Evolutionary conservation across 768 basidiomycete species (phyloP).

Genomic region (Termitomyces sp.): DNA sequence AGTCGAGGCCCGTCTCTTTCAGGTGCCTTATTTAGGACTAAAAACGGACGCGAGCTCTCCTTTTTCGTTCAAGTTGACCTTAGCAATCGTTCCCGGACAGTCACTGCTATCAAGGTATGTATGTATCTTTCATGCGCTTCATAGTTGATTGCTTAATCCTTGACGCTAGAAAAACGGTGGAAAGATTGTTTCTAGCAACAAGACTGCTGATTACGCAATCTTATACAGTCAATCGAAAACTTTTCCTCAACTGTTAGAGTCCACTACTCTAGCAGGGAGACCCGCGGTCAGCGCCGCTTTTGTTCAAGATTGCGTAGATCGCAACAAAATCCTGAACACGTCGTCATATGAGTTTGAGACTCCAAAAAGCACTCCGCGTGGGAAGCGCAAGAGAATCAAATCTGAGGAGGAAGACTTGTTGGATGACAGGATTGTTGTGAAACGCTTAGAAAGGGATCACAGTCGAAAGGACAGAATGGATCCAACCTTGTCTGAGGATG

Average conservation of each 20-base stretch:
- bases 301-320: slow-evolving; percentile 44
- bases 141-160: neutral
- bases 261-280: slow-evolving; percentile 29
- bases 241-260: slow-evolving; percentile 38
- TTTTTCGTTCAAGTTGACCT: slow-evolving; percentile 73
- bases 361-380: slow-evolving; percentile 7
- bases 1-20: slow-evolving; percentile 7
- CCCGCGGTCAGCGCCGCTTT: slow-evolving; percentile 49
- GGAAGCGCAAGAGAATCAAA: slow-evolving; percentile 17
- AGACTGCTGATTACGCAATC: slow-evolving; percentile 56
- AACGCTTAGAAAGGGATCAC: neutral
- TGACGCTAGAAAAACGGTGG: slow-evolving; percentile 59
- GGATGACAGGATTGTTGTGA: slow-evolving; percentile 4
- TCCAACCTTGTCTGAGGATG: too few relatives aligned
- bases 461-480: neutral
- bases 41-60: slow-evolving; percentile 34
- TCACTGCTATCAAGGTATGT: slow-evolving; percentile 63
- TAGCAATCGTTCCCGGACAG: slow-evolving; percentile 41
- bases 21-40: slow-evolving; percentile 36
- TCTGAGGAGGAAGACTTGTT: slow-evolving; percentile 1
- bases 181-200: slow-evolving; percentile 44
- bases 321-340: slow-evolving; percentile 37
- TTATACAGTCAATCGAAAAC: slow-evolving; percentile 46
- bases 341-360: slow-evolving; percentile 37
- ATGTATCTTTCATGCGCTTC: neutral